Conservation (phyloP, 2,329 filamentous ascomycete genomes). For the Pseudogymnoascus sp. region DNA sequence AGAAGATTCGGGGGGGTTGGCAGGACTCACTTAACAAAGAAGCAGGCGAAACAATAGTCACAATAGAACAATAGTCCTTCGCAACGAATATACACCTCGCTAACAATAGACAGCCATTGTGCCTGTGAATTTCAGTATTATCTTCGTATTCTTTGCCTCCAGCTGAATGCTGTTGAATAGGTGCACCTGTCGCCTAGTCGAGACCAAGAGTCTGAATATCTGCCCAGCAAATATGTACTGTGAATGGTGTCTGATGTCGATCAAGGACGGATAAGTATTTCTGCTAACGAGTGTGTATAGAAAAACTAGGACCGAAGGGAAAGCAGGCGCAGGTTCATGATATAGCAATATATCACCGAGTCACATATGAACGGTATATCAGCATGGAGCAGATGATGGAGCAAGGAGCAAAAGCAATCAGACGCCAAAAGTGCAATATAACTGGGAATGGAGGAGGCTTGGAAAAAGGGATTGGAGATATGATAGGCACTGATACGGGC, state of each 20-base stretch:
- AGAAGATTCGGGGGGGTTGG: slow-evolving; percentile 1
- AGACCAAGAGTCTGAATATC: background rate
- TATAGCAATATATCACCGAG: background rate
- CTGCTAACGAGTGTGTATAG: background rate
- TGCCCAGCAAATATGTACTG: background rate
- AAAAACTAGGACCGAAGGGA: background rate
- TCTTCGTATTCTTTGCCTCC: background rate
- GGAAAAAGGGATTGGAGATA: background rate
- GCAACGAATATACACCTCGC: background rate
- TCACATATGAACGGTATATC: background rate
- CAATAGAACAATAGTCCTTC: background rate
- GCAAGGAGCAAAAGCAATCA: background rate
- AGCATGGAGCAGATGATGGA: background rate
- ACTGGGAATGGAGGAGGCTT: background rate
- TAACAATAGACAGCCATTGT: background rate
- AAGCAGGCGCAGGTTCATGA: background rate
- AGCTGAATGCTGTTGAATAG: background rate
- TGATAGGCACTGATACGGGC: background rate
- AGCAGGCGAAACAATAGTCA: background rate
- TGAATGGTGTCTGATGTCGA: background rate
- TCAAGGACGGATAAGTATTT: background rate
- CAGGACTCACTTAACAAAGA: background rate
- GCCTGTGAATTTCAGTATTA: background rate
- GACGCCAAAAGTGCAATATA: background rate
- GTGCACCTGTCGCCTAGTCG: background rate